These are phyloP conservation scores for Apiospora malaysiana DNA, from an alignment of 2,329 filamentous ascomycete genomes.

Conservation along the genomic window DNA sequence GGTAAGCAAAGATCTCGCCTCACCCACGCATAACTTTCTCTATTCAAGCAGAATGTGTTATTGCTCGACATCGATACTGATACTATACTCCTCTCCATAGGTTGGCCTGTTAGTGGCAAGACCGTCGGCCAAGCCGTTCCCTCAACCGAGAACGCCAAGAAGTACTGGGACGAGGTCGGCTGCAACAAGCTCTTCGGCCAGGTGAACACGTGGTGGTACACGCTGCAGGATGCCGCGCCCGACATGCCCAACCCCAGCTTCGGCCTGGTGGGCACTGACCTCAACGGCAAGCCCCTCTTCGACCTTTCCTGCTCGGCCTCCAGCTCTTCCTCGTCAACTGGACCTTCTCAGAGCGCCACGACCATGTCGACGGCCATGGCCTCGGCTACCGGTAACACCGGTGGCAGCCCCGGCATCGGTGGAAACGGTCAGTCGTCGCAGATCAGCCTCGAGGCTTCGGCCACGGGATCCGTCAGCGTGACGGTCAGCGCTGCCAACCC, in stretches of 20 bases:
- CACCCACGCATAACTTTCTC: neutral
- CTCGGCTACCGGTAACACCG: slow-evolving; percentile 25
- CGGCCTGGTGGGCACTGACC: slow-evolving; percentile 65
- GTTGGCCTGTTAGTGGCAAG: slow-evolving; percentile 79
- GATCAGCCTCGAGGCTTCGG: slow-evolving; percentile 15
- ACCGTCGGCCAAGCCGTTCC: slow-evolving; percentile 67
- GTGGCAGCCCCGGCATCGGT: slow-evolving; percentile 25
- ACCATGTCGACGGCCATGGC: slow-evolving; percentile 28
- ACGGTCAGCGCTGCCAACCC: slow-evolving; percentile 33
- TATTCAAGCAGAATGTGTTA: too few species aligned
- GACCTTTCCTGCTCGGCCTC: slow-evolving; percentile 63
- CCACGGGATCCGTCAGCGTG: slow-evolving; percentile 28
- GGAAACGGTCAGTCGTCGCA: slow-evolving; percentile 13
- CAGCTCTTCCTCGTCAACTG: slow-evolving; percentile 30
- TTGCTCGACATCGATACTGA: neutral
- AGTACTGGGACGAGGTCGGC: slow-evolving; percentile 81
- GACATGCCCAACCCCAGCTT: slow-evolving; percentile 71
- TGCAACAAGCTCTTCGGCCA: slow-evolving; percentile 69
- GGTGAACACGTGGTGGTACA: slow-evolving; percentile 78
- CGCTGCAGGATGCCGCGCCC: slow-evolving; percentile 69
- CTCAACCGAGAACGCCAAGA: slow-evolving; percentile 70
- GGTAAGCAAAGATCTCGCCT: neutral
- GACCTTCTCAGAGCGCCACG: slow-evolving; percentile 29
- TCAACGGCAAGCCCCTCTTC: slow-evolving; percentile 63
- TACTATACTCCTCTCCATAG: slow-evolving; percentile 38